Conservation (phyloP, 2,329 filamentous ascomycete species). For the Xylariaceae sp. region DNA sequence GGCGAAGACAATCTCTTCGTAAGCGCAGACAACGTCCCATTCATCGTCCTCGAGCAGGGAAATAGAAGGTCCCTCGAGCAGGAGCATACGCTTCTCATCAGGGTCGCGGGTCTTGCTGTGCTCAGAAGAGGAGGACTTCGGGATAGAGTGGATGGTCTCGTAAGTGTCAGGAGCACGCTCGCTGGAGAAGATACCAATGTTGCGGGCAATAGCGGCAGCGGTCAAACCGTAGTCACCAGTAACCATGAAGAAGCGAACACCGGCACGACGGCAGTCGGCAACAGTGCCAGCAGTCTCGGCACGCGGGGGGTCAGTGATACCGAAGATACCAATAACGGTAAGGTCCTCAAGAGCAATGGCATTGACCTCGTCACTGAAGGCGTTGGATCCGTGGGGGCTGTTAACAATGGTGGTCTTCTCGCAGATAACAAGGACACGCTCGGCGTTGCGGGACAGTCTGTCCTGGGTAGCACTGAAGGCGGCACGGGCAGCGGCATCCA, state of each 20-base stretch:
- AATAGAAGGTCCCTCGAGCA: constrained; percentile 55
- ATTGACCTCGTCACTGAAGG: neutral
- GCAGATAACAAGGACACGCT: constrained; percentile 1
- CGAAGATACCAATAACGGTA: constrained; percentile 45
- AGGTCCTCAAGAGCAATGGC: neutral
- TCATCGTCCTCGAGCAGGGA: constrained; percentile 56
- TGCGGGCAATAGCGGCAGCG: constrained; percentile 58
- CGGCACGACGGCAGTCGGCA: constrained; percentile 54
- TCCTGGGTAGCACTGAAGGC: neutral
- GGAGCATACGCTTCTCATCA: constrained; percentile 44
- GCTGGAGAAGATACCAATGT: constrained; percentile 53
- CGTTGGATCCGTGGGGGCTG: neutral
- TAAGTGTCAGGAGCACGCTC: constrained; percentile 13
- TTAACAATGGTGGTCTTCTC: neutral
- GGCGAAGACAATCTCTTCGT: constrained; percentile 62
- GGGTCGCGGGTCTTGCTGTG: constrained; percentile 30
- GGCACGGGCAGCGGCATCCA: neutral
- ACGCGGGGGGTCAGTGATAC: constrained; percentile 67
- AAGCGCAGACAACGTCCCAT: constrained; percentile 52
- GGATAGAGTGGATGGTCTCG: neutral
- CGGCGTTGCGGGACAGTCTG: neutral
- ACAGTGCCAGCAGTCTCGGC: constrained; percentile 59
- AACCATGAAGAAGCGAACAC: constrained; percentile 62
- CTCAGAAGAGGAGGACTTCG: neutral
- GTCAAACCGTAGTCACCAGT: constrained; percentile 65